Evolutionary conservation across 352 stramenopile genomes (phyloP).

Genomic region (Pythium dissotocum): DNA sequence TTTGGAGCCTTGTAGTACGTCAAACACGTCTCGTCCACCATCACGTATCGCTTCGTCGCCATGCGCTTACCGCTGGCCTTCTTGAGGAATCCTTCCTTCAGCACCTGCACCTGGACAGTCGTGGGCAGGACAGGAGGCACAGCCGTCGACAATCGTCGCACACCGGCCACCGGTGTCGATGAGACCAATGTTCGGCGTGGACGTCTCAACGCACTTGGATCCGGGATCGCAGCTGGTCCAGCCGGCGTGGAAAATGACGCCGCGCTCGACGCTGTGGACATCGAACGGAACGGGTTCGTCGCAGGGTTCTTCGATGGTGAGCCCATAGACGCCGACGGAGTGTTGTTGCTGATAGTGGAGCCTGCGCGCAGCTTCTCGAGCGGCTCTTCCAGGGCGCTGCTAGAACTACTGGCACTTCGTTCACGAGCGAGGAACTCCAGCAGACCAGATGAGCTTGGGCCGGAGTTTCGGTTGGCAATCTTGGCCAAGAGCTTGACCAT

Average conservation of each 20-base stretch:
- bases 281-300: conserved; percentile 21
- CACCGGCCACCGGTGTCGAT: conserved; percentile 40
- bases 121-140: conserved; percentile 62
- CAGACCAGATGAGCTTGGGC: conserved; percentile 36
- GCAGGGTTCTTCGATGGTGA: conserved; percentile 25
- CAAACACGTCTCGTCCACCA: conserved; percentile 82
- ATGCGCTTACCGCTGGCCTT: conserved; percentile 82
- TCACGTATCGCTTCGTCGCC: conserved; percentile 87
- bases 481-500: conserved; percentile 86
- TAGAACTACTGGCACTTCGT: conserved; percentile 67
- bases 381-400: conserved; percentile 44
- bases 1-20: conserved; percentile 87
- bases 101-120: conserved; percentile 71
- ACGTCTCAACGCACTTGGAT: conserved; percentile 18
- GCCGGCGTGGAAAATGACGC: conserved; percentile 31
- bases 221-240: conserved; percentile 11
- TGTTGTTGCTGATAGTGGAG: conserved; percentile 27
- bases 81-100: conserved; percentile 84
- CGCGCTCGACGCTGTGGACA: conserved; percentile 24
- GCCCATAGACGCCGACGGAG: conserved; percentile 18
- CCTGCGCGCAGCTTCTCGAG: conserved; percentile 54
- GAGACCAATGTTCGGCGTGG: conserved; percentile 72
- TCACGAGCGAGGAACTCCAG: conserved; percentile 53
- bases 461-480: conserved; percentile 83
- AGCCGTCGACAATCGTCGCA: conserved; percentile 45